Conservation (phyloP, 1,139 yeast species). For the Blastobotrys persicus region DNA sequence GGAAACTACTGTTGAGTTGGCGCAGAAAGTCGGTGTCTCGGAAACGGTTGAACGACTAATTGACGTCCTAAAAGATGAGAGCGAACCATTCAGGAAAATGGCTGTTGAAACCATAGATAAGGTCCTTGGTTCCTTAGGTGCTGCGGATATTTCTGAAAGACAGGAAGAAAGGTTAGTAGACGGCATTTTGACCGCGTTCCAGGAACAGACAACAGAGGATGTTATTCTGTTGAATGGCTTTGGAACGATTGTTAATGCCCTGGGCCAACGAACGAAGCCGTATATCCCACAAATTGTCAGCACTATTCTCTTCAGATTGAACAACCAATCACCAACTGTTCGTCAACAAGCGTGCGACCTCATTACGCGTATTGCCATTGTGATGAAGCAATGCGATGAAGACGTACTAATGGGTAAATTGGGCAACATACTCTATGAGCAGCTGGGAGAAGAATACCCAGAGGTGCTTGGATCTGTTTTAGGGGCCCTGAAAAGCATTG, state of each 20-base stretch:
- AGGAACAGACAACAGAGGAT: constrained; percentile 65
- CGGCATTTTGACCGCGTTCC: constrained; percentile 80
- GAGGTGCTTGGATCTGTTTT: constrained; percentile 87
- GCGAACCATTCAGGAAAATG: constrained; percentile 78
- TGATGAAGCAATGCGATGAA: constrained; percentile 65
- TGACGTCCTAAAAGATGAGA: constrained; percentile 68
- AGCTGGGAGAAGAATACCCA: constrained; percentile 92
- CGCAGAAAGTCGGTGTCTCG: constrained; percentile 65
- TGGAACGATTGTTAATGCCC: constrained; percentile 61
- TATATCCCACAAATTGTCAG: constrained; percentile 74
- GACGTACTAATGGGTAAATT: constrained; percentile 62
- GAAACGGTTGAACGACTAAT: constrained; percentile 59
- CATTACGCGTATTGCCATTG: constrained; percentile 64
- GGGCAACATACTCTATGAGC: constrained; percentile 79
- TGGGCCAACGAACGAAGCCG: constrained; percentile 70
- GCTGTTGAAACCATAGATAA: constrained; percentile 66
- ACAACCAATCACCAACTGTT: constrained; percentile 67
- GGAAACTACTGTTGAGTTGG: constrained; percentile 67
- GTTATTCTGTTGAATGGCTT: constrained; percentile 59
- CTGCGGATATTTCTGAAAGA: constrained; percentile 53
- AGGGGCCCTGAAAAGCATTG: constrained; percentile 60
- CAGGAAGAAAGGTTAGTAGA: constrained; percentile 72
- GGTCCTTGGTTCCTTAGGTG: constrained; percentile 47
- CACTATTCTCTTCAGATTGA: constrained; percentile 69
- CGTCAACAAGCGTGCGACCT: constrained; percentile 88